phyloP scores from a whole-genome alignment of 2,329 filamentous ascomycete species.

The Arthrobotrys iridis region DNA sequence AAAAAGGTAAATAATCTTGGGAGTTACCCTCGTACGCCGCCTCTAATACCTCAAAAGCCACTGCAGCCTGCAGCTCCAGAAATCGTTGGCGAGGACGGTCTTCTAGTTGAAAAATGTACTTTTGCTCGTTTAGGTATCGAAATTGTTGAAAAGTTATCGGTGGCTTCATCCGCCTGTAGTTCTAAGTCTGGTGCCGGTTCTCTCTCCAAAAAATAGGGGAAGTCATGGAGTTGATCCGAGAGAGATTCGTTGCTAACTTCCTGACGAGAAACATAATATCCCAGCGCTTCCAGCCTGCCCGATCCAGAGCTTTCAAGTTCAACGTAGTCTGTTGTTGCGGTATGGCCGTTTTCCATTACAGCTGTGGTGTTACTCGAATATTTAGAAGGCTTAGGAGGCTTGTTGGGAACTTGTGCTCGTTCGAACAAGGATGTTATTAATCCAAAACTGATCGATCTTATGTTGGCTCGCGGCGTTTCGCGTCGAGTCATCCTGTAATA shows the following conservation, averaged over 20 bases:
- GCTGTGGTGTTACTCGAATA: conserved; percentile 35
- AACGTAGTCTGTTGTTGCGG: not conserved
- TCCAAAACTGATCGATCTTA: conserved; percentile 27
- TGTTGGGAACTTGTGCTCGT: conserved; percentile 11
- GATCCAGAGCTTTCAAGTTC: not conserved
- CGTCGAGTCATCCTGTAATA: conserved; percentile 16
- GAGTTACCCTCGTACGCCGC: too few species aligned
- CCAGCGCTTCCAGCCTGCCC: not conserved
- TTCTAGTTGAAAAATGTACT: conserved; percentile 27
- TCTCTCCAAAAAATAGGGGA: conserved; percentile 19
- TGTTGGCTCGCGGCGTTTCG: not conserved
- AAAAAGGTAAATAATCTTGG: too few species aligned
- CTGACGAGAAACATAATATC: not conserved
- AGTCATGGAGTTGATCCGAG: conserved; percentile 15
- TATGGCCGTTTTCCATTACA: not conserved
- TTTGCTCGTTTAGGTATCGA: conserved; percentile 25
- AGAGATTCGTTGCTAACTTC: conserved; percentile 18
- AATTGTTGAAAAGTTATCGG: conserved; percentile 21
- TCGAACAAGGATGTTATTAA: conserved; percentile 29
- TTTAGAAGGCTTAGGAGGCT: conserved; percentile 3
- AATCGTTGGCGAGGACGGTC: conserved; percentile 37
- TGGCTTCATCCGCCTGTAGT: not conserved
- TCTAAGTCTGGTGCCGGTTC: conserved; percentile 8
- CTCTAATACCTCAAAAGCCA: too few species aligned
- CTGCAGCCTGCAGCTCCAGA: conserved; percentile 12